Evolutionary conservation across 345 rosid species (phyloP), one percentile per base, ranked within the genome.

Genomic region (Hypericum androsaemum): DNA sequence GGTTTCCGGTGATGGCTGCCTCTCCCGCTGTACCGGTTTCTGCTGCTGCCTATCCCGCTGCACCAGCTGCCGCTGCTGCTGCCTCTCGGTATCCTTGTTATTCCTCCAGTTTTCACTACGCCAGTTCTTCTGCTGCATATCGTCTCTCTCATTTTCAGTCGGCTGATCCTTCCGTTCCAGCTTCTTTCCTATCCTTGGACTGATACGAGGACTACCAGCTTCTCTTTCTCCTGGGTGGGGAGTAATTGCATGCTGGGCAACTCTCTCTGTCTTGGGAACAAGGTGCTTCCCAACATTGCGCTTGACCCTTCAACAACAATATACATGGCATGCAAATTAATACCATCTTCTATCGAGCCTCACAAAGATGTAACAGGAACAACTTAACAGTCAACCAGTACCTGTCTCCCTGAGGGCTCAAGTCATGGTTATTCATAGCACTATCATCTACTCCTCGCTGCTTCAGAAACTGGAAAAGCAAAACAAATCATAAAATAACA

Each of bases 1-100:
- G 32, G 83, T 74, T 65, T 88, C 90, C 7, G 90, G 96, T 43
- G 96, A 88, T 54, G 81, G 81, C 53, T 67, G 74, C 59, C 94
- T 80, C 54, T 72, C 74, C 60, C 72, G 72, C 54, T 72, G 79
- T 22, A 22, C 32, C 32, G 32, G 32, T 4, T 22, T 22, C 32
- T 22, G 32, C 32, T 22, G 43, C 45, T 50, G 58, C 12, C n/a
- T 41, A 12, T 54, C 66, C 51, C 32, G 32, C 32, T 1, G 32
- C 32, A 22, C 32, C 32, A 4, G 32, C 32, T 74, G 85, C 41
- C 51, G 64, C 42, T 49, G 68, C 46, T 64, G 81, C 69, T 62
- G 75, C 60, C 76, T 74, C 41, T 76, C 78, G 50, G 62, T 64
- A 59, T 66, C 80, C 50, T 60, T 64, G 40, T 53, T 63, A 54